phyloP scores from a whole-genome alignment of 345 rosid genomes.

The Dipteronia sinensis region DNA sequence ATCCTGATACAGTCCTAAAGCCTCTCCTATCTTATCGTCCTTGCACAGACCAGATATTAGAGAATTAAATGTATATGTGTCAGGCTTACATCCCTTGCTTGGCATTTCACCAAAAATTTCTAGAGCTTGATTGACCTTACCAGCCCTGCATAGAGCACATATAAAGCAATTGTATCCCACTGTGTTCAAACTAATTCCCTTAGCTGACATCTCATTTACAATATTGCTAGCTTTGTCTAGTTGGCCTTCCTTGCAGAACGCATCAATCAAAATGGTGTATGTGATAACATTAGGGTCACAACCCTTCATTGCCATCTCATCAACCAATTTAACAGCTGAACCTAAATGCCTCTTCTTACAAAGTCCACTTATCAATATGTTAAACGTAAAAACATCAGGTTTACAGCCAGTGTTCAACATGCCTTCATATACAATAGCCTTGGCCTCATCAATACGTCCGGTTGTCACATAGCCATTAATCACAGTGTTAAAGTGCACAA shows the following conservation, averaged over 20 bases:
- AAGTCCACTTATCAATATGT: constrained; percentile 61
- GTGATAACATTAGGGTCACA: constrained; percentile 66
- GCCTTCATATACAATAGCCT: constrained; percentile 43
- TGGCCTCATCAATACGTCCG: constrained; percentile 65
- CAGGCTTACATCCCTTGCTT: constrained; percentile 76
- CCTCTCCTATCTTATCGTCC: constrained; percentile 54
- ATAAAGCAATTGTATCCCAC: constrained; percentile 75
- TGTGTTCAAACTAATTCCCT: constrained; percentile 65
- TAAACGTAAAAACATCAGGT: constrained; percentile 69
- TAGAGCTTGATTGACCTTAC: constrained; percentile 55
- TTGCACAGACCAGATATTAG: constrained; percentile 74
- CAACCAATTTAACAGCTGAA: constrained; percentile 59
- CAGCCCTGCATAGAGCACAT: constrained; percentile 59
- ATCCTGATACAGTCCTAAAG: constrained; percentile 57
- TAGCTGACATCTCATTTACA: constrained; percentile 52
- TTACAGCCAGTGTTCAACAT: constrained; percentile 36
- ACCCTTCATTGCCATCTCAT: constrained; percentile 54
- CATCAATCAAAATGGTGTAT: constrained; percentile 63
- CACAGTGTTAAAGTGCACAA: constrained; percentile 65
- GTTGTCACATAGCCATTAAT: constrained; percentile 69
- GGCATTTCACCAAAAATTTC: constrained; percentile 63
- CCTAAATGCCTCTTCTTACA: constrained; percentile 66
- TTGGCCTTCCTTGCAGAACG: constrained; percentile 66
- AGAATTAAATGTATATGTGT: constrained; percentile 75
- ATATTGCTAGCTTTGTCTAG: constrained; percentile 51